These are phyloP conservation scores for Mycena leptocephala DNA, from an alignment of 768 basidiomycete genomes.

Conservation along the genomic window DNA sequence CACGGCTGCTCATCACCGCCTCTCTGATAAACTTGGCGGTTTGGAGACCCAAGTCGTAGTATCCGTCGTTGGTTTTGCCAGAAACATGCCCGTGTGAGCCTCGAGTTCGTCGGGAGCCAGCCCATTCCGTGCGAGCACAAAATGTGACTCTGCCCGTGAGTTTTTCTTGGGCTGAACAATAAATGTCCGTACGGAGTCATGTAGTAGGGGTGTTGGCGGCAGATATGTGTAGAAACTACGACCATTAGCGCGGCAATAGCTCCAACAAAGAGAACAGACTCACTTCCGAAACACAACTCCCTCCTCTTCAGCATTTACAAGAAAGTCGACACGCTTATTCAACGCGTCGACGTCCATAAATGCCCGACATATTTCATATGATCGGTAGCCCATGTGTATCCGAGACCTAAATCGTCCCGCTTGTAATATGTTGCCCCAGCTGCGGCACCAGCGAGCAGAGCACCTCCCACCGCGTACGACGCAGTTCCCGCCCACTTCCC, in stretches of 20 bases:
- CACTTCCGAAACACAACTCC: constrained; percentile 85
- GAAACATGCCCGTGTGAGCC: constrained; percentile 94
- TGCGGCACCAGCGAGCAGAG: constrained; percentile 85
- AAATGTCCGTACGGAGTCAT: constrained; percentile 79
- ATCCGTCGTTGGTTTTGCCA: constrained; percentile 88
- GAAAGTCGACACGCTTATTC: constrained; percentile 70
- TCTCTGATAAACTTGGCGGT: constrained; percentile 76
- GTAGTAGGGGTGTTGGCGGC: constrained; percentile 76
- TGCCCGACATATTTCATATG: constrained; percentile 93
- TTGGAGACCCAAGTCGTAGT: constrained; percentile 87
- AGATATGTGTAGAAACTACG: constrained; percentile 86
- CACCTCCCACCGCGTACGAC: constrained; percentile 81
- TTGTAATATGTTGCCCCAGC: constrained; percentile 90
- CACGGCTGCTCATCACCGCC: constrained; percentile 58
- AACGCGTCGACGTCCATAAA: constrained; percentile 85
- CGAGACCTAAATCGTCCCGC: constrained; percentile 79
- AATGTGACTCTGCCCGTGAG: constrained; percentile 67
- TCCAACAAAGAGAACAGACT: constrained; percentile 45
- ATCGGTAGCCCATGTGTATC: constrained; percentile 85
- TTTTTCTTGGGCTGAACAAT: constrained; percentile 77
- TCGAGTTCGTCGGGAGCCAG: constrained; percentile 83
- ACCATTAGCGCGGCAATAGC: background rate
- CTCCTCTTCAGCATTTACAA: constrained; percentile 74
- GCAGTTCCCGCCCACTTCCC: constrained; percentile 75
- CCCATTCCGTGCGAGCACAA: constrained; percentile 76